A percentile compares a stretch with the other conserved stretches of the same genome.
Evolutionary conservation across 2,329 filamentous ascomycete genomes (phyloP).

Genomic region (Colletotrichum plurivorum): DNA sequence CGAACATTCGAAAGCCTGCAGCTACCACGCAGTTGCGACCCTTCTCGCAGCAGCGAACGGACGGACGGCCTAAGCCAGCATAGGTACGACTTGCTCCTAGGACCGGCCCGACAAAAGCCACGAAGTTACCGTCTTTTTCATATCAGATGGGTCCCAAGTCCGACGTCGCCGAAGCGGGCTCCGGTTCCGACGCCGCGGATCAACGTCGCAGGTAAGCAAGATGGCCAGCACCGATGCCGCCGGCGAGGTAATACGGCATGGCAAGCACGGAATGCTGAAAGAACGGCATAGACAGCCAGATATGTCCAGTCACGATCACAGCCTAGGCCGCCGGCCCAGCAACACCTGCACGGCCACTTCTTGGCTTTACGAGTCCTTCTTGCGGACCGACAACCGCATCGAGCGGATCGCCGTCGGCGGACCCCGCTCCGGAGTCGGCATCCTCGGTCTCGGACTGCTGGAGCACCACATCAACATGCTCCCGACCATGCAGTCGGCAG

Average conservation of each 20-base stretch:
- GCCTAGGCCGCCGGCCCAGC: slow-evolving; percentile 21
- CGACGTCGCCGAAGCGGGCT: slow-evolving; percentile 27
- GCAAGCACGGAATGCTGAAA: slow-evolving; percentile 7
- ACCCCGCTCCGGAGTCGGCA: slow-evolving; percentile 43
- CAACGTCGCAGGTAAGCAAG: slow-evolving; percentile 20
- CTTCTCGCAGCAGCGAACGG: slow-evolving; percentile 12
- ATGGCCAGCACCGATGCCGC: not conserved
- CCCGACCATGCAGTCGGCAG: slow-evolving; percentile 44
- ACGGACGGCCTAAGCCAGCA: slow-evolving; percentile 8
- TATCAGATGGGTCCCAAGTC: slow-evolving; percentile 36
- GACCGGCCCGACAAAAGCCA: slow-evolving; percentile 21
- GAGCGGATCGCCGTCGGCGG: slow-evolving; percentile 49
- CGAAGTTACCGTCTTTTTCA: not conserved
- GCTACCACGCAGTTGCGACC: not conserved
- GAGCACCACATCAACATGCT: slow-evolving; percentile 48
- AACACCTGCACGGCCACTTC: slow-evolving; percentile 3
- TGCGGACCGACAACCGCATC: slow-evolving; percentile 43
- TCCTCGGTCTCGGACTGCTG: slow-evolving; percentile 47
- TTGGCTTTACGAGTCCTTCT: slow-evolving; percentile 33
- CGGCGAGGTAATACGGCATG: not conserved
- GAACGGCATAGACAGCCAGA: slow-evolving; percentile 28
- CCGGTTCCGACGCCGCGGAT: slow-evolving; percentile 24
- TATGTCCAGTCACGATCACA: slow-evolving; percentile 44
- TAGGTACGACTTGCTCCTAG: not conserved
- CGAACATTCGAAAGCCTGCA: not conserved